Evolutionary conservation across 2,329 filamentous ascomycete genomes (phyloP).

Genomic region (Neurospora sp.): DNA sequence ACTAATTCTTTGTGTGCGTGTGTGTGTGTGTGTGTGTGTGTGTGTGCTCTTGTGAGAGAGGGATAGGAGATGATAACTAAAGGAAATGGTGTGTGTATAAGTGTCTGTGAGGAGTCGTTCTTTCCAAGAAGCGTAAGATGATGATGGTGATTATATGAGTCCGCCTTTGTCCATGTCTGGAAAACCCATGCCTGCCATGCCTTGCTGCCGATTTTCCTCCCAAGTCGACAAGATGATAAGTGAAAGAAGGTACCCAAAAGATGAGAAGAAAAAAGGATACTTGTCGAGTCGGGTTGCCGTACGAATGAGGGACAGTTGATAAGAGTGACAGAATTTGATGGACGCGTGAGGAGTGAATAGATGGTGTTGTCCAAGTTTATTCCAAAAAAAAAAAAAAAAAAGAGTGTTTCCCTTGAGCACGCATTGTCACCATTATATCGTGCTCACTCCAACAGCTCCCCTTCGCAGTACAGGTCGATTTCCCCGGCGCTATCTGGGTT

Average conservation of each 20-base stretch:
- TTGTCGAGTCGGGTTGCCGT: background rate
- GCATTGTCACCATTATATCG: background rate
- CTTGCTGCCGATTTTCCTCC: background rate
- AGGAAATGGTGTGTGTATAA: background rate
- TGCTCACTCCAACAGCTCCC: slow-evolving; percentile 28
- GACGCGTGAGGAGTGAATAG: background rate
- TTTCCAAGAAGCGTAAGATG: background rate
- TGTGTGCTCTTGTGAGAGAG: background rate
- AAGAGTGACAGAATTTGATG: background rate
- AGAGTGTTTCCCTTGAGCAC: background rate
- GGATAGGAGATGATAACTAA: background rate
- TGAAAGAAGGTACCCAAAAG: background rate
- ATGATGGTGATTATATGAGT: background rate
- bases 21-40: background rate
- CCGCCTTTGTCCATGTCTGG: slow-evolving; percentile 1
- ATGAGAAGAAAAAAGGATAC: background rate
- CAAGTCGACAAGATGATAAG: background rate
- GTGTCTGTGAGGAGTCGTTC: background rate
- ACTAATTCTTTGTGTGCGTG: background rate
- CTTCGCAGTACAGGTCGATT: slow-evolving; percentile 76
- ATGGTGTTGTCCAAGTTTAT: background rate
- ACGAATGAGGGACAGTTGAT: background rate
- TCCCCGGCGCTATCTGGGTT: slow-evolving; percentile 64
- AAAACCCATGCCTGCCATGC: background rate
- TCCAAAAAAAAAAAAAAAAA: background rate